Base-by-base conservation (phyloP, 352 stramenopile species). In the Pythium chondricola region DNA sequence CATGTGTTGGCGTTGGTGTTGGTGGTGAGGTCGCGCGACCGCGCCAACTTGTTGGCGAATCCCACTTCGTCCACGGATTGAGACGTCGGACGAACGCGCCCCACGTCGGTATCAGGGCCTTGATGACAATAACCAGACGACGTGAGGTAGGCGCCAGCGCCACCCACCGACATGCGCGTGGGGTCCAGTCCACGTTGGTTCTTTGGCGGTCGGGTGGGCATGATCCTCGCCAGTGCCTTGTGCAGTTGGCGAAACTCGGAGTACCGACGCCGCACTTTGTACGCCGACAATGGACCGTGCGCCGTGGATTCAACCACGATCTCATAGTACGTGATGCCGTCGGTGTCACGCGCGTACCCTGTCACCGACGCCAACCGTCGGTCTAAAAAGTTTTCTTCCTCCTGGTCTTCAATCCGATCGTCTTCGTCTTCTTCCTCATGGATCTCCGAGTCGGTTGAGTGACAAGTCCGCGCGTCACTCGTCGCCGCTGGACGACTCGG, bases 291-390 rank as follows among this genome's bases (percentile, higher is more conserved):
- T n/a, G 77, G 77, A 0, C 77, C 77, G 51, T 85, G 69, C 8
- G 71, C 61, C 2, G 56, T 67, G 6, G 71, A 85, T 35, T 73
- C 62, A 43, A 89, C 71, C 26, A 87, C 74, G 49, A 89, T 82
- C 55, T 89, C 77, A 45, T 89, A 89, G 58, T 87, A 89, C 14
- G 87, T 73, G 41, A 89, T 55, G 16, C 74, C 77, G 57, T 89
- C 77, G 1, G 72, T 77, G 49, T 85, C 77, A 31, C 75, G 68
- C 32, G 74, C 85, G 66, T 85, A 89, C 27, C 77, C 77, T 11
- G 77, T 85, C 39, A 89, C 74, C 7, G 68, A 82, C 0, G 73
- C 77, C 17, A 79, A 50, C 21, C 77, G 74, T 35, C 73, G 67
- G 55, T 85, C 74, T 43, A 89, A 69, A 56, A 89, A 89, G 51